phyloP scores from a whole-genome alignment of 2,329 filamentous ascomycete genomes.

The Plectosphaerella sp. region DNA sequence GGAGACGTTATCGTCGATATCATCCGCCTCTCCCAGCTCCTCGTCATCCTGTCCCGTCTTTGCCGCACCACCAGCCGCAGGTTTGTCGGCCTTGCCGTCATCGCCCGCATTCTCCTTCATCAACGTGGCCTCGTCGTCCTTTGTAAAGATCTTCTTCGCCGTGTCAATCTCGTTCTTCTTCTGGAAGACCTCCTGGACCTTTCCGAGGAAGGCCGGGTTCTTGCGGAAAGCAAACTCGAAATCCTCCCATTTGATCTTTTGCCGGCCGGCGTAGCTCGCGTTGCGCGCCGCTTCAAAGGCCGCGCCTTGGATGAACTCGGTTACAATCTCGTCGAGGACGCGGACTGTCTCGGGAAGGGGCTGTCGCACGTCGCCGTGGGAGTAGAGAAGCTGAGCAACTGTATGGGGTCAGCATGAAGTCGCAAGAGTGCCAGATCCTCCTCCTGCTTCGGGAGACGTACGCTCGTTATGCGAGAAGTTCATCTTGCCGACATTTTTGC shows the following conservation, averaged over 20 bases:
- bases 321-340: constrained; percentile 90
- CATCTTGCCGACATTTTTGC: constrained; percentile 78
- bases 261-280: constrained; percentile 80
- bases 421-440: background rate
- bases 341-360: constrained; percentile 81
- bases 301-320: constrained; percentile 92
- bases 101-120: constrained; percentile 46
- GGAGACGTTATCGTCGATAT: constrained; percentile 34
- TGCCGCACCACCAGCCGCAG: constrained; percentile 16
- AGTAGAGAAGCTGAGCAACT: constrained; percentile 74
- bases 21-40: constrained; percentile 48
- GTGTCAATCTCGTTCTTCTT: constrained; percentile 85
- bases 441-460: constrained; percentile 31
- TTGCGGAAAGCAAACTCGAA: constrained; percentile 91
- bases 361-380: constrained; percentile 72
- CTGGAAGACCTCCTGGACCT: constrained; percentile 83
- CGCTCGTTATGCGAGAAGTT: constrained; percentile 72
- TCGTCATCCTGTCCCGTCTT: constrained; percentile 35
- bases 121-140: constrained; percentile 60
- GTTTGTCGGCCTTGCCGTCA: constrained; percentile 30
- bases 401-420: constrained; percentile 5
- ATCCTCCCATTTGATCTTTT: constrained; percentile 98
- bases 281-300: constrained; percentile 85
- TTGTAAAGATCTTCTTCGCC: constrained; percentile 70
- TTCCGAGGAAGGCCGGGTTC: constrained; percentile 80